These are phyloP conservation scores for Stereum hirsutum DNA, from an alignment of 1,284 basidiomycete genomes.

Conservation along the genomic window DNA sequence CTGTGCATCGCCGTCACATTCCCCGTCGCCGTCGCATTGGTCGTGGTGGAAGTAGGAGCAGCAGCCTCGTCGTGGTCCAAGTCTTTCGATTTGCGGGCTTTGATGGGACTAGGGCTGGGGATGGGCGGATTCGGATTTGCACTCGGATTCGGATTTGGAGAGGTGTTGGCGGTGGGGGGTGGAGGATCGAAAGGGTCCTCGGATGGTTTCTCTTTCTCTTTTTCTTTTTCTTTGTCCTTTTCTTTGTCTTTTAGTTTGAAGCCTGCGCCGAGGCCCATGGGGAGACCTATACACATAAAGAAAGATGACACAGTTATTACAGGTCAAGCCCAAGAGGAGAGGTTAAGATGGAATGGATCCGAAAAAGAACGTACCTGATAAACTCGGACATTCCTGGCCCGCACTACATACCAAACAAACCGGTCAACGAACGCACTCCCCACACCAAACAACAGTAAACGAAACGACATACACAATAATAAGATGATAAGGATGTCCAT, in stretches of 20 bases:
- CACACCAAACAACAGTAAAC: constrained; percentile 5
- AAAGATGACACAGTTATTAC: not conserved
- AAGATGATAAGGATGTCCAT: constrained; percentile 70
- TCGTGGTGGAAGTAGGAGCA: too few relatives aligned
- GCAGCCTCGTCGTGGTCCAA: too few relatives aligned
- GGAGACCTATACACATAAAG: constrained; percentile 40
- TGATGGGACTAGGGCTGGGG: too few relatives aligned
- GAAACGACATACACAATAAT: constrained; percentile 56
- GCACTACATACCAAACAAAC: constrained; percentile 36
- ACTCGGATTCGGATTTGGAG: too few relatives aligned
- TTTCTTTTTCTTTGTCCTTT: constrained; percentile 32
- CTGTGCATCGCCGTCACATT: too few relatives aligned
- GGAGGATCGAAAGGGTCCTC: constrained; percentile 9
- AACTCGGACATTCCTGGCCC: constrained; percentile 76
- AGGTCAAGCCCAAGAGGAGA: constrained; percentile 14
- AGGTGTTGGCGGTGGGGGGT: too few relatives aligned
- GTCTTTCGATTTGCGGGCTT: too few relatives aligned
- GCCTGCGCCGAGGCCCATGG: constrained; percentile 69
- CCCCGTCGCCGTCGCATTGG: too few relatives aligned
- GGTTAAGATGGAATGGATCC: too few relatives aligned
- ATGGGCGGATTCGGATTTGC: too few relatives aligned
- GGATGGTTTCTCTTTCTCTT: constrained; percentile 19
- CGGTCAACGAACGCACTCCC: constrained; percentile 8
- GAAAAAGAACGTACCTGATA: constrained; percentile 45
- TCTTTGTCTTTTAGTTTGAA: constrained; percentile 53